Percentiles rank a stretch among this genome's conserved stretches.
Evolutionary conservation across 2,329 filamentous ascomycete species (phyloP).

Genomic region (Annulohypoxylon truncatum): DNA sequence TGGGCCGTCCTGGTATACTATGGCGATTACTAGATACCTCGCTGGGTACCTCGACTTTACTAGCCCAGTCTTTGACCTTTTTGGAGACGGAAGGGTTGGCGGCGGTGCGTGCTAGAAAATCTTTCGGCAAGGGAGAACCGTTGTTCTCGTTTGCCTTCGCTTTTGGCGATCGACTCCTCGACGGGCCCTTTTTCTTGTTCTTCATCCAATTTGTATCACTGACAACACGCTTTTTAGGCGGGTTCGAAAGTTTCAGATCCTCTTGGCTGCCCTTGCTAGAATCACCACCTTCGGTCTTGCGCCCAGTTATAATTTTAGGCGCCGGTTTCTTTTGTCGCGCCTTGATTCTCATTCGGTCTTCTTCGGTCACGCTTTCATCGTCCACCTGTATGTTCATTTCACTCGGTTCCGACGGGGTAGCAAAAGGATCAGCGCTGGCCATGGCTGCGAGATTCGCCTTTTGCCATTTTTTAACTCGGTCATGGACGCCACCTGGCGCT

Average conservation of each 20-base stretch:
- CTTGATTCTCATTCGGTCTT: constrained; percentile 69
- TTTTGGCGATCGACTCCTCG: constrained; percentile 56
- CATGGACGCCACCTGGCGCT: constrained; percentile 75
- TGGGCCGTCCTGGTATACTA: constrained; percentile 53
- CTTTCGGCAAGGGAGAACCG: constrained; percentile 64
- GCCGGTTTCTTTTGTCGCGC: constrained; percentile 60
- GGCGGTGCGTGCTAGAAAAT: constrained; percentile 65
- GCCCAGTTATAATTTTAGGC: constrained; percentile 48
- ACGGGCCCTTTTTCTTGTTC: constrained; percentile 62
- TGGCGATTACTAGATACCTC: constrained; percentile 53
- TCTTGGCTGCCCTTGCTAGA: constrained; percentile 51
- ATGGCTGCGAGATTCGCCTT: constrained; percentile 77
- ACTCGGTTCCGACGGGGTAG: constrained; percentile 67
- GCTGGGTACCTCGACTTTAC: constrained; percentile 63
- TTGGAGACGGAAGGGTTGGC: constrained; percentile 66
- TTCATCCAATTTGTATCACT: constrained; percentile 93
- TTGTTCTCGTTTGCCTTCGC: constrained; percentile 49
- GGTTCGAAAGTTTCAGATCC: constrained; percentile 61
- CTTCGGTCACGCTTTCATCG: constrained; percentile 70
- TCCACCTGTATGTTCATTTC: constrained; percentile 71
- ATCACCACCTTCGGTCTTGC: constrained; percentile 46
- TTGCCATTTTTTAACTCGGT: constrained; percentile 88
- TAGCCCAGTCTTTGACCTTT: constrained; percentile 73
- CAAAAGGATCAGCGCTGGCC: constrained; percentile 61
- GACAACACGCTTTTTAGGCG: constrained; percentile 90